Conservation (phyloP, 257 asterid species). For the Perilla frutescens region DNA sequence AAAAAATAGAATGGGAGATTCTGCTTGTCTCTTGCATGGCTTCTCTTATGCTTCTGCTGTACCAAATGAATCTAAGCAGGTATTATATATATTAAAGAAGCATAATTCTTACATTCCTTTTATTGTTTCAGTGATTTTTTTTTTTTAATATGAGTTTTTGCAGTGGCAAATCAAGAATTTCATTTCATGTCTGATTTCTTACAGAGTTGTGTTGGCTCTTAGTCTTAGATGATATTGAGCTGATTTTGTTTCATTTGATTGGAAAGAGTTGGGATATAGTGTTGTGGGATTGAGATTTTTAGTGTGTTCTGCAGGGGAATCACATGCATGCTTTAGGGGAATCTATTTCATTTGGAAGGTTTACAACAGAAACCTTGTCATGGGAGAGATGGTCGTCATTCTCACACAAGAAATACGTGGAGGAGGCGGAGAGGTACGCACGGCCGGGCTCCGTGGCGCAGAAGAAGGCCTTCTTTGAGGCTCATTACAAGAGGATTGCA, state of each 20-base stretch:
- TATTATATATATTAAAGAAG: not conserved
- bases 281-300: not conserved
- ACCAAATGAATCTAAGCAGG: constrained; percentile 74
- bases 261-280: not conserved
- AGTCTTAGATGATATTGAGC: not conserved
- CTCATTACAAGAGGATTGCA: constrained; percentile 93
- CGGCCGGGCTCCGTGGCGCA: constrained; percentile 92
- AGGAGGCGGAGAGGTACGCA: constrained; percentile 88
- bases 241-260: not conserved
- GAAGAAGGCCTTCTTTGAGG: constrained; percentile 98
- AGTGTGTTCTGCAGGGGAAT: constrained; percentile 54
- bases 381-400: constrained; percentile 98
- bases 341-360: constrained; percentile 88
- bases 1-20: constrained; percentile 66
- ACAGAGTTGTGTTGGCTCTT: too few relatives aligned
- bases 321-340: constrained; percentile 76
- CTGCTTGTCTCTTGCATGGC: constrained; percentile 79
- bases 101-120: not conserved
- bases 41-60: constrained; percentile 75
- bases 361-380: constrained; percentile 65
- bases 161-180: not conserved
- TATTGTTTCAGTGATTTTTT: not conserved
- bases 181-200: not conserved
- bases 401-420: constrained; percentile 82
- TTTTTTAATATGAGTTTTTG: too few relatives aligned